Evolutionary conservation across 2,329 filamentous ascomycete genomes (phyloP).

Genomic region (Fusarium anthophilum): DNA sequence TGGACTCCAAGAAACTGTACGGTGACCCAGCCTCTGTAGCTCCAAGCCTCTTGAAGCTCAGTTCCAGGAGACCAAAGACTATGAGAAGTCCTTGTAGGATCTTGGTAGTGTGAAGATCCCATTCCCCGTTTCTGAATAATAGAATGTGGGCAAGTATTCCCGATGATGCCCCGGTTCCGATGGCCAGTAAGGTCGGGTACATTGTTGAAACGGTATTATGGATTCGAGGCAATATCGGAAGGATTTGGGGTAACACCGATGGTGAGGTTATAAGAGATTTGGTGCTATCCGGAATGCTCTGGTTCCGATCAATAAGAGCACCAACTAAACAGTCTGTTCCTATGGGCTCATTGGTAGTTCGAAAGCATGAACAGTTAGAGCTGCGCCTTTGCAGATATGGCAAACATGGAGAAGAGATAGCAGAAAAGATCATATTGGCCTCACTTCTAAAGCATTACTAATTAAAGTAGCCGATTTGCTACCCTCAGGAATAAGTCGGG

Average conservation of each 20-base stretch:
- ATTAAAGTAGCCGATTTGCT: fast-evolving
- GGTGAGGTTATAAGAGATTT: background rate
- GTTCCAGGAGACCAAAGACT: background rate
- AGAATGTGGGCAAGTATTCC: background rate
- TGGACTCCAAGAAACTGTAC: background rate
- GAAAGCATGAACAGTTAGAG: background rate
- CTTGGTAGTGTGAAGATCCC: background rate
- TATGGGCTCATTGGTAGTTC: fast-evolving
- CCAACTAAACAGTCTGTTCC: background rate
- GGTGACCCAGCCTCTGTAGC: fast-evolving
- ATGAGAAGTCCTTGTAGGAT: background rate
- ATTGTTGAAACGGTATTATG: background rate
- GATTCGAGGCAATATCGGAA: background rate
- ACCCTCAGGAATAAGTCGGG: background rate
- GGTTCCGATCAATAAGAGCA: background rate
- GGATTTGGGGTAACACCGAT: fast-evolving
- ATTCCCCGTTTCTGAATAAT: background rate
- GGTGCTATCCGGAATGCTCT: fast-evolving
- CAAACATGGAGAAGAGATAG: fast-evolving
- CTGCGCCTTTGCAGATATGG: too few species aligned
- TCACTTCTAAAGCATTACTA: background rate
- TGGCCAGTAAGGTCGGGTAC: background rate
- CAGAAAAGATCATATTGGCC: fast-evolving
- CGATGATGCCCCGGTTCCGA: background rate
- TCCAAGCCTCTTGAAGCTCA: background rate